These are phyloP conservation scores for Xylaria digitata DNA, from an alignment of 2,329 filamentous ascomycete species.

Conservation along the genomic window DNA sequence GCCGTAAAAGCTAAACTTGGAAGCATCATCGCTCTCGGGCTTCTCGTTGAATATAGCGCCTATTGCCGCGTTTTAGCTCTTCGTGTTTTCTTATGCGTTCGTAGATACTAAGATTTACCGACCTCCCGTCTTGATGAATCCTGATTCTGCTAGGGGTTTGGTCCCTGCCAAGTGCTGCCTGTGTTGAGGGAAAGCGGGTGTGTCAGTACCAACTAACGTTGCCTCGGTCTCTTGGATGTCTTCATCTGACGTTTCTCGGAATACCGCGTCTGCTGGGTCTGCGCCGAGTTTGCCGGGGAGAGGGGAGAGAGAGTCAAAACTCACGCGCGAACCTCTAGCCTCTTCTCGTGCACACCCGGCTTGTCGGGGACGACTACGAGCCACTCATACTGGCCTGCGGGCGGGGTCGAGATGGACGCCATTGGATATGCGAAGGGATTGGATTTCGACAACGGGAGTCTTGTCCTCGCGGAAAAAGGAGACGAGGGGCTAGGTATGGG, in stretches of 20 bases:
- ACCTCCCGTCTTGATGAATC: conserved; percentile 74
- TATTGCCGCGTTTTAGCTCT: conserved; percentile 25
- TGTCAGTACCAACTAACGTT: conserved; percentile 3
- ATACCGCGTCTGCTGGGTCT: neutral
- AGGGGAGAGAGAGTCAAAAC: conserved; percentile 45
- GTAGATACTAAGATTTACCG: conserved; percentile 39
- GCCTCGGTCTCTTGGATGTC: neutral
- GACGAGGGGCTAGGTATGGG: neutral
- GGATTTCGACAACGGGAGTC: neutral
- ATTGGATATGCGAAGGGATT: conserved; percentile 36
- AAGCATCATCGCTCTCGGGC: conserved; percentile 68
- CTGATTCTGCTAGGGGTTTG: conserved; percentile 62
- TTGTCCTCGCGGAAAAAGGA: conserved; percentile 7
- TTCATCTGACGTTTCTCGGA: neutral
- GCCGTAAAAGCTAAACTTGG: conserved; percentile 75
- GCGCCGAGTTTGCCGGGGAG: too few species aligned
- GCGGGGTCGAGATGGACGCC: conserved; percentile 42
- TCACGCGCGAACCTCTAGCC: conserved; percentile 70
- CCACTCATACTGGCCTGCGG: conserved; percentile 57
- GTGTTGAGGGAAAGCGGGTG: neutral
- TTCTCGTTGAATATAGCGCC: conserved; percentile 76
- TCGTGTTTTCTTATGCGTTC: neutral
- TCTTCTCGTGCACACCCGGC: conserved; percentile 68
- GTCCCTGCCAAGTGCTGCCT: conserved; percentile 68
- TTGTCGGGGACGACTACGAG: conserved; percentile 77